A percentile compares a stretch with the other conserved stretches of the same genome.
Evolutionary conservation across 2,329 filamentous ascomycete species (phyloP).

Genomic region (Tolypocladium inflatum): DNA sequence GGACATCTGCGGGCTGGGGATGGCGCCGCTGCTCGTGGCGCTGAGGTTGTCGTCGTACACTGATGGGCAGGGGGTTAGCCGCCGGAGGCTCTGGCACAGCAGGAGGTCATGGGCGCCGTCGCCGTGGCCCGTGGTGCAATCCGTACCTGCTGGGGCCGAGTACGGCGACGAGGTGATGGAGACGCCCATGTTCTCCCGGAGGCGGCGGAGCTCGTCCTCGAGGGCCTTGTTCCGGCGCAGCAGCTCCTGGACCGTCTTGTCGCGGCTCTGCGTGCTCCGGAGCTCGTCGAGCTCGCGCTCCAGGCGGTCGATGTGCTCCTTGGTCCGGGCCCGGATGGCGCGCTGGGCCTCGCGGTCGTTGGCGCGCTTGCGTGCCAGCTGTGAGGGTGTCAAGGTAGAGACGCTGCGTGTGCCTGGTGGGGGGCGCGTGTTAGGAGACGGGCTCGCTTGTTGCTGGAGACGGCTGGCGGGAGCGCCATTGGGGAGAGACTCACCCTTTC

Average conservation of each 20-base stretch:
- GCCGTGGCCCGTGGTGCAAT: constrained; percentile 6
- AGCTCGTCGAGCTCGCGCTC: constrained; percentile 69
- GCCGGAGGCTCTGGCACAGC: constrained; percentile 1
- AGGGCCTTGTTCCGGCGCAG: constrained; percentile 42
- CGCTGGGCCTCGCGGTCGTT: constrained; percentile 89
- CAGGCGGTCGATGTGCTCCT: constrained; percentile 72
- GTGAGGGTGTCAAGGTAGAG: constrained; percentile 77
- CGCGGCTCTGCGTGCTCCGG: constrained; percentile 36
- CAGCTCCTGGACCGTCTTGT: constrained; percentile 42
- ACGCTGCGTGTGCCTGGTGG: constrained; percentile 59
- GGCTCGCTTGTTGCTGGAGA: neutral
- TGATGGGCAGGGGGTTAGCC: constrained; percentile 15
- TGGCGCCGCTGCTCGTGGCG: constrained; percentile 22
- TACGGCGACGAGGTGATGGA: constrained; percentile 30
- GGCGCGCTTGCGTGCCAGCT: constrained; percentile 80
- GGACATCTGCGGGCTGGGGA: constrained; percentile 34
- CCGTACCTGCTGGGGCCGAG: constrained; percentile 28
- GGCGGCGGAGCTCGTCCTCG: constrained; percentile 39
- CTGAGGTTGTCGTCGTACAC: constrained; percentile 33
- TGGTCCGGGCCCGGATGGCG: constrained; percentile 77
- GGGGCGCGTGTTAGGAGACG: neutral
- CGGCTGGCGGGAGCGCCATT: neutral
- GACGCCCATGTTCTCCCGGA: constrained; percentile 36
- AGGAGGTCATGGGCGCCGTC: constrained; percentile 5
- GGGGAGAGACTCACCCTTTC: constrained; percentile 30